Evolutionary conservation across 148 eudicot genomes (phyloP), one percentile per base, ranked within the genome.

Genomic region (Amaranthus palmeri): DNA sequence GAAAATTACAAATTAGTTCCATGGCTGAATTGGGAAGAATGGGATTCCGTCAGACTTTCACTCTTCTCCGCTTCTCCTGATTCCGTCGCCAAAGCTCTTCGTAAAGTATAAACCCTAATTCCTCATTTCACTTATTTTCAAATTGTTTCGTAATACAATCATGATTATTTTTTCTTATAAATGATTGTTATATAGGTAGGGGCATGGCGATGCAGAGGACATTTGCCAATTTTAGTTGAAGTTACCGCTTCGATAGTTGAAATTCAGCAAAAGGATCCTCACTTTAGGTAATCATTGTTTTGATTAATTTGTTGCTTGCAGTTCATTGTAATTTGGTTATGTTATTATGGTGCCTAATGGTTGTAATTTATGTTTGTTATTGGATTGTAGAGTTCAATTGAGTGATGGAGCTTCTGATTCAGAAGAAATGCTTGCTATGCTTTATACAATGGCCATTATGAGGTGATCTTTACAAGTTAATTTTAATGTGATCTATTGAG

Each of bases 1-100:
- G 78, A 74, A 4, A 64, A 74, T 42, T 52, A 49, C 76, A 87
- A 84, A 75, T 75, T 90, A 53, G 98, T 92, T 55, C 98, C 98
- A 2, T 92, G 98, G 98, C 70, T 88, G 6, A 87, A 80, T 65
- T 93, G 98, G 97, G 90, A 86, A 18, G 98, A 93, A 55, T 93
- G 98, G 98, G 82, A 83, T 54, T 85, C 70, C 67, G 92, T 93
- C 67, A 81, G 83, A 76, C 73, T 50, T 2, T 85, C 88, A 57
- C 84, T 93, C 60, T 87, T 87, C 78, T 93, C 91, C 12, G 77
- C 88, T 59, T 85, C 85, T 8, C 72, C 88, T 4, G 50, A 74
- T 14, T 80, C 85, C 10, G 57, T 84, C 18, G 63, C 82, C 54
- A 82, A 77, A n/a, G 92, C 98, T 67, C 84, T 93, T 7, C 81